Percentiles rank a stretch among this genome's conserved stretches.
phyloP scores from a whole-genome alignment of 495 filamentous ascomycete genomes.

The Beverwykella pulmonaria region DNA sequence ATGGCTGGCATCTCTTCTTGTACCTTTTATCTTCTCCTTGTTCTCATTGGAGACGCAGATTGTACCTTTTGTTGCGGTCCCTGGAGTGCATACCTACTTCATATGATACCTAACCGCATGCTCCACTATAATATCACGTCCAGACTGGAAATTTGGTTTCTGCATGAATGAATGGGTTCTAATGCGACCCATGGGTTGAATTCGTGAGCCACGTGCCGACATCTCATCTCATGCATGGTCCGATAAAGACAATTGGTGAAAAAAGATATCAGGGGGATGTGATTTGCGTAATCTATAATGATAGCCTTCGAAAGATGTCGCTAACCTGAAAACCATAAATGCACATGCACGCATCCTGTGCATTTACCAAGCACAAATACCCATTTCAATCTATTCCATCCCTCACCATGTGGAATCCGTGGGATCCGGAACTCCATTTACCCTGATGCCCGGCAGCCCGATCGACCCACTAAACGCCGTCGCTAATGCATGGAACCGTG shows the following conservation, averaged over 20 bases:
- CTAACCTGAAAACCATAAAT: too few relatives aligned
- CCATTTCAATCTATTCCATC: not conserved
- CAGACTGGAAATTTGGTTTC: not conserved
- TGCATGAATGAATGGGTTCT: too few relatives aligned
- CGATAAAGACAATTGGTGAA: too few relatives aligned
- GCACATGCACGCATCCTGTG: too few relatives aligned
- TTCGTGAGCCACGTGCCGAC: too few relatives aligned
- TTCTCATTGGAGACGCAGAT: too few relatives aligned
- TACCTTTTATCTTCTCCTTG: not conserved
- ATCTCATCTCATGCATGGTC: too few relatives aligned
- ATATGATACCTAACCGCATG: not conserved
- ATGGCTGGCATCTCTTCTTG: not conserved
- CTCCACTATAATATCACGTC: not conserved
- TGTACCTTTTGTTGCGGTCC: too few relatives aligned
- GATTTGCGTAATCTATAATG: too few relatives aligned
- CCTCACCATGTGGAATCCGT: not conserved
- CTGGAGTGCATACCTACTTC: not conserved
- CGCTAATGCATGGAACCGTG: constrained; percentile 1
- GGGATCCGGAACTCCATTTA: not conserved
- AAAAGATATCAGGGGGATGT: too few relatives aligned
- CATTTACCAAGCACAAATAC: not conserved
- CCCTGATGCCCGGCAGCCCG: not conserved
- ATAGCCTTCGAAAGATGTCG: too few relatives aligned
- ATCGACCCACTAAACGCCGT: not conserved
- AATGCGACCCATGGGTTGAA: too few relatives aligned